These are phyloP conservation scores for Nigrograna mackinnonii DNA, from an alignment of 2,329 filamentous ascomycete genomes.

Conservation along the genomic window DNA sequence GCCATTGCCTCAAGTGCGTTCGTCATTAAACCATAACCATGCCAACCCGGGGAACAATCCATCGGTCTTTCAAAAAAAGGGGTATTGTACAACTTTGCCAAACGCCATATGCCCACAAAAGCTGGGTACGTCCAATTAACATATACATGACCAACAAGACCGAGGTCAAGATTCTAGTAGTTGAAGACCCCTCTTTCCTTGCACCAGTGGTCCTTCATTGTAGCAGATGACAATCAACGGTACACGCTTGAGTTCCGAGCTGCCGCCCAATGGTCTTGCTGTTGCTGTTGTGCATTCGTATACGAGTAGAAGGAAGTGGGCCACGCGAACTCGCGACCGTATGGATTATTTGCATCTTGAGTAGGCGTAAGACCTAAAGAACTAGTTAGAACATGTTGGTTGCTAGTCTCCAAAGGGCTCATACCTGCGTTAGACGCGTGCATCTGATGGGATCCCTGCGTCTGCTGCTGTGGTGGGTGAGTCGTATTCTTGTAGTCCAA, in stretches of 20 bases:
- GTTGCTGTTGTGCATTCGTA: slow-evolving; percentile 18
- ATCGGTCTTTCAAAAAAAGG: no score
- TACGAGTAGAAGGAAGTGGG: slow-evolving; percentile 27
- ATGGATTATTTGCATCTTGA: slow-evolving; percentile 22
- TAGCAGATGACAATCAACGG: slow-evolving; percentile 16
- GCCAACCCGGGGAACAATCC: no score
- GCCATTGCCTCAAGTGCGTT: no score
- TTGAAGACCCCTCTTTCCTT: no score
- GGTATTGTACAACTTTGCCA: no score
- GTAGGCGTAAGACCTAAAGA: slow-evolving; percentile 15
- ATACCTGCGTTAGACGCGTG: slow-evolving; percentile 14
- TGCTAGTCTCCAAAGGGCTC: background rate
- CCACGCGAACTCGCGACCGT: slow-evolving; percentile 30
- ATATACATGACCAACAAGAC: no score
- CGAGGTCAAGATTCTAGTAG: no score
- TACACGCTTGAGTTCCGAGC: slow-evolving; percentile 24
- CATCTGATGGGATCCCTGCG: slow-evolving; percentile 21
- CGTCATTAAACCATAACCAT: no score
- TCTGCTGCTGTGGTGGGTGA: slow-evolving; percentile 13
- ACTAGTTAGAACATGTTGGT: background rate
- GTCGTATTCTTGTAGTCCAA: slow-evolving; percentile 15
- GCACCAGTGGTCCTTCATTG: no score
- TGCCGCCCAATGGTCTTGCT: slow-evolving; percentile 29
- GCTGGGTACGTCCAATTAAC: no score
- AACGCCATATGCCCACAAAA: no score